These are phyloP conservation scores for Garcia nutans DNA, from an alignment of 345 rosid genomes.

Conservation along the genomic window DNA sequence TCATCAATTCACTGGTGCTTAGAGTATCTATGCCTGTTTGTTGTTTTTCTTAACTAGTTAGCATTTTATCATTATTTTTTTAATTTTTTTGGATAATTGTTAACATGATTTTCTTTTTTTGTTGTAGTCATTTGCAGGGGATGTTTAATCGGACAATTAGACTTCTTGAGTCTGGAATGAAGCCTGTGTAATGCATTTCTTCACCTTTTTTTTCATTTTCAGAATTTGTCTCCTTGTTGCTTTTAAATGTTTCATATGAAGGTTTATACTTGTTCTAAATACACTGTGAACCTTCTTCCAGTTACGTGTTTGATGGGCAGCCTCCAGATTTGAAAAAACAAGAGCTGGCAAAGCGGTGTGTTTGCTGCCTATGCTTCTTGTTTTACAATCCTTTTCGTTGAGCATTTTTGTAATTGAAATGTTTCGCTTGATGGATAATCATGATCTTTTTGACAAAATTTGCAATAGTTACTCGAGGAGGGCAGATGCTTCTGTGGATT, in stretches of 20 bases:
- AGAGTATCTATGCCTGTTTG: neutral
- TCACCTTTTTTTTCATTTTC: conserved; percentile 10
- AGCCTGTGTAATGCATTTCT: conserved; percentile 68
- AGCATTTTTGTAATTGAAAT: neutral
- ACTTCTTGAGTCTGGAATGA: conserved; percentile 93
- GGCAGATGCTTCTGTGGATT: conserved; percentile 68
- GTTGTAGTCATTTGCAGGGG: conserved; percentile 83
- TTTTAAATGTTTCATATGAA: neutral
- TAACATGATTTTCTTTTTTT: neutral
- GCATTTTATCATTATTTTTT: neutral
- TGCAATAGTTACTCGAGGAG: conserved; percentile 67
- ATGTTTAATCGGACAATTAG: conserved; percentile 91
- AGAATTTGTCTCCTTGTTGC: neutral
- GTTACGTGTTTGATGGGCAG: conserved; percentile 88
- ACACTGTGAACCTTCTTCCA: conserved; percentile 18
- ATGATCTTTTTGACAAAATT: conserved; percentile 11
- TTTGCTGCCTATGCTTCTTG: neutral
- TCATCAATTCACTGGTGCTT: no score
- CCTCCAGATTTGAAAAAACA: conserved; percentile 89
- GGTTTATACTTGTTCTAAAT: conserved; percentile 9
- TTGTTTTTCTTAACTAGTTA: neutral
- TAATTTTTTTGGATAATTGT: neutral
- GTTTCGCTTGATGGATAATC: neutral
- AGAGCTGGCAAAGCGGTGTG: conserved; percentile 84
- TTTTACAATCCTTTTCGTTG: neutral